Percentiles rank a stretch among this genome's conserved stretches.
phyloP scores from a whole-genome alignment of 1,284 basidiomycete genomes.

The Boletus mariae region DNA sequence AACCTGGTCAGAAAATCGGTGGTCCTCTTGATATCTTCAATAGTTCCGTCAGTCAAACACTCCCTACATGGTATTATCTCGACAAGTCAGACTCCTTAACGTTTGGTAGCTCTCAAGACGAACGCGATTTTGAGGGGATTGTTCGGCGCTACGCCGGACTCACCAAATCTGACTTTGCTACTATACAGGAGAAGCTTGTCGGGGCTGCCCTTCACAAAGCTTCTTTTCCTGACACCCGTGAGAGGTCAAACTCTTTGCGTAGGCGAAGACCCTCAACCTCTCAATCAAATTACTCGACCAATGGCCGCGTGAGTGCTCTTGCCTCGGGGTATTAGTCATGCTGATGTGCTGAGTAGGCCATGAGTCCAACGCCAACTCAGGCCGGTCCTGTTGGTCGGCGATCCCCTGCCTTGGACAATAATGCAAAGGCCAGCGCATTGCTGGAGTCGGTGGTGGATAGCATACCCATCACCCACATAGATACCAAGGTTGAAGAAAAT shows the following conservation, averaged over 20 bases:
- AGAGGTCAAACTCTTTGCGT: constrained; percentile 57
- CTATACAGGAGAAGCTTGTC: constrained; percentile 71
- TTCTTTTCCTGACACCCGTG: constrained; percentile 50
- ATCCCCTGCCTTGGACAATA: constrained; percentile 41
- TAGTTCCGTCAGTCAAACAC: constrained; percentile 41
- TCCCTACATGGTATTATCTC: constrained; percentile 61
- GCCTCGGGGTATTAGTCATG: constrained; percentile 3
- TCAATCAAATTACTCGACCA: constrained; percentile 66
- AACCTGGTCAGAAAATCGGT: constrained; percentile 54
- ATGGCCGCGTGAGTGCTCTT: constrained; percentile 46
- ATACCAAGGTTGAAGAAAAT: constrained; percentile 26
- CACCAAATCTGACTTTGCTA: constrained; percentile 61
- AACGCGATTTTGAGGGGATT: constrained; percentile 62
- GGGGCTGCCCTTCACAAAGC: constrained; percentile 55
- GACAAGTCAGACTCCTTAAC: constrained; percentile 47
- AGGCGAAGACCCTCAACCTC: constrained; percentile 75
- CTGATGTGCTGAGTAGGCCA: constrained; percentile 39
- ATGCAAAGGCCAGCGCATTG: constrained; percentile 58
- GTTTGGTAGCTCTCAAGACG: constrained; percentile 48
- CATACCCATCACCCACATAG: constrained; percentile 43
- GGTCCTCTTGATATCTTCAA: constrained; percentile 50
- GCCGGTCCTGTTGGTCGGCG: constrained; percentile 25
- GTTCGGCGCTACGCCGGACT: constrained; percentile 62
- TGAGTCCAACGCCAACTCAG: constrained; percentile 46
- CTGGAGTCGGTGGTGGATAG: constrained; percentile 67